Evolutionary conservation across 345 rosid species (phyloP), one percentile per base, ranked within the genome.

Genomic region (Populus euphratica): DNA sequence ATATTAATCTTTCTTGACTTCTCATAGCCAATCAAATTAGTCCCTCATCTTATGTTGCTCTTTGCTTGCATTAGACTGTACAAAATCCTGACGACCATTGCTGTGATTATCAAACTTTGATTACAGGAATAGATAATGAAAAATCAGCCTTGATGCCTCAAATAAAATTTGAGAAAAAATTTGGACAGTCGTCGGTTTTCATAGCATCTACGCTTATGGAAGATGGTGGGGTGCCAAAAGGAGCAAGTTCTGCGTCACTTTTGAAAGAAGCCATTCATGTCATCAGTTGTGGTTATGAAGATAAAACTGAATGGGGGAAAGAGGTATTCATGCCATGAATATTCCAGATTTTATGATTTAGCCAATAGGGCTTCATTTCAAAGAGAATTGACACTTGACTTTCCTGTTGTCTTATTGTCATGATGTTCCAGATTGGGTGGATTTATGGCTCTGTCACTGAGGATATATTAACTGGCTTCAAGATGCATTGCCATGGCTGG

Each of bases 401-500:
- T 27, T 65, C 63, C 35, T 20, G 43, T 59, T 68, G 27, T 36
- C 17, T 36, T 43, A 49, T 67, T 7, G 21, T 36, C 5, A 5
- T 43, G 25, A 16, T 63, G 62, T 17, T 63, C 56, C 75, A 90
- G 91, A 88, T 91, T 75, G 94, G 94, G 59, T 89, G 94, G 94
- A 91, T 91, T 54, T 89, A 90, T 73, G 94, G 94, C n/a, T 90
- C 94, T 9, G 92, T 91, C n/a, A 89, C 94, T 0, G 94, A 89
- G 77, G 93, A 91, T 79, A 89, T 91, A 49, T 75, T 91, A 74
- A 91, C 95, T 1, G 95, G 95, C 35, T 91, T 89, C 87, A 91
- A 89, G 82, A 91, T 91, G 93, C 95, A 91, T 69, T 87, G 90
- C 59, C 95, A 87, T 62, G 94, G 95, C 27, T 91, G 95, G 95